Base-by-base conservation (phyloP, 148 eudicot species). In the Camellia japonica region DNA sequence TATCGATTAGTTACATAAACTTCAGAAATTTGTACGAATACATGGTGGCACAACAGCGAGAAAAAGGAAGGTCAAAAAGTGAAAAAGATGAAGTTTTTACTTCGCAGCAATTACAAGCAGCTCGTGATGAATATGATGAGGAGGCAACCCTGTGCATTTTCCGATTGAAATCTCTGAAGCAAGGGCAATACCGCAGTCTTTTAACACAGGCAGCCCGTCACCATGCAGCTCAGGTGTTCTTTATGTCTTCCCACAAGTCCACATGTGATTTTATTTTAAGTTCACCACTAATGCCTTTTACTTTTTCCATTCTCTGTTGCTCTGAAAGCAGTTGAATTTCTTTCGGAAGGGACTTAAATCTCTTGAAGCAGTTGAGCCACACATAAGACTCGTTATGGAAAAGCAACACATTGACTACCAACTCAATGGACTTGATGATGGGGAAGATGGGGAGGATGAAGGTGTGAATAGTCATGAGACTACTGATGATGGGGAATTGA, bases 181-280 rank as follows among this genome's bases (percentile, higher is more conserved):
- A 94, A 92, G 99, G 99, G 78, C 99, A 96, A 87, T 87, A 88
- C 77, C 91, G 94, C 55, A 92, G 99, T 88, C 91, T 96, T 74
- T 78, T 96, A 75, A 94, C 99, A 18, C 99, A 96, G 84, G 98
- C 98, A 79, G 98, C 93, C 86, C 99, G 99, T 73, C 99, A 96
- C 82, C 97, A 96, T 83, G 90, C 94, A 54, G 92, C 99, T 79
- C 99, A 96, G 99, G 99, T 94, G 65, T 65, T 73, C n/a, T 43
- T 41, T 23, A 4, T 73, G 43, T 59, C 70, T 59, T 73, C 62
- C 71, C 18, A 16, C 38, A 68, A 54, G 55, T 71, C 61, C 19
- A 18, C 44, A 60, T 11, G 30, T 59, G 47, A 5, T 10, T 15
- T 77, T 30, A 4, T 61, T 77, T 12, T 49, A 18, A 64, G 56